Evolutionary conservation across 2,329 filamentous ascomycete species (phyloP), one percentile per base, ranked within the genome.

Genomic region (Calonectria hongkongensis): DNA sequence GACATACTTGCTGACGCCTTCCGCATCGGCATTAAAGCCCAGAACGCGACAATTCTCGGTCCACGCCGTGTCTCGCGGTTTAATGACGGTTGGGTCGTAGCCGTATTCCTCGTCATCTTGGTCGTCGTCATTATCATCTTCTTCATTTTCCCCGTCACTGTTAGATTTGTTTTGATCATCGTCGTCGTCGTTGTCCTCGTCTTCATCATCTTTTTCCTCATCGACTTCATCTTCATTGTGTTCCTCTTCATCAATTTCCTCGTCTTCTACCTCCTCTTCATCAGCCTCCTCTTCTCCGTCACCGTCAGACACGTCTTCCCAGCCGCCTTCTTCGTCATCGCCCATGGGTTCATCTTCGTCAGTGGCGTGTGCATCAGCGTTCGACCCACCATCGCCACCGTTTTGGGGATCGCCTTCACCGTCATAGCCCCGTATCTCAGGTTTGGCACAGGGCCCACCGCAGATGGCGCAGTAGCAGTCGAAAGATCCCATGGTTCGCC

Each of bases 401-500:
- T 10, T 8, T 12, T 54, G 39, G 16, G 39, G 12, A 30, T 12
- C 25, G 9, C 13, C 7, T 4, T 18, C 13, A 4, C 16, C 7
- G 41, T 27, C 36, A n/a, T 43, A 13, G 56, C 25, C 15, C 16
- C 16, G 36, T 4, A 62, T 45, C 25, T 62, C 21, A 8, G 43
- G 39, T 8, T 3, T 7, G 58, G 36, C 5, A 21, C 60, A 28
- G 2, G 66, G 54, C 3, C 66, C 66, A 7, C 28, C 66, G 30
- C 66, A 68, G 5, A 68, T 45, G n/a, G 66, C 66, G 28, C 66
- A 68, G 21, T 63, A 68, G 10, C 54, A 51, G 41, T 68, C 66
- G 30, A 45, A 68, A 3, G 30, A 60, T 7, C 66, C 66, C 74
- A 77, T 75, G 56, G 54, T 56, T 28, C 41, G 39, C 21, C 8